Evolutionary conservation across 2,329 filamentous ascomycete species (phyloP).

Genomic region (Botrytis medusae): DNA sequence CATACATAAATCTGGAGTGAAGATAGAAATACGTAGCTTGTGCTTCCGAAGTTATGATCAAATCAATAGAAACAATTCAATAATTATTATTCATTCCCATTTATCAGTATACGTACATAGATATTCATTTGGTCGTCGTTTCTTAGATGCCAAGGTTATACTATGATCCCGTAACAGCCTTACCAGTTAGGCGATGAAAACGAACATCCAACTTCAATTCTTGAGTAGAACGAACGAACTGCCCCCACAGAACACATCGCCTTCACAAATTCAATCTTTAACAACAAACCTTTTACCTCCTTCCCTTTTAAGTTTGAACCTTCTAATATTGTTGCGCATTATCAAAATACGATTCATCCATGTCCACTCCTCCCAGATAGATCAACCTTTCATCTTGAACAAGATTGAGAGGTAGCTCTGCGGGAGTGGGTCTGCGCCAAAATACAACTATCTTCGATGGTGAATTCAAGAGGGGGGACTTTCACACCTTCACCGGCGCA

Average conservation of each 20-base stretch:
- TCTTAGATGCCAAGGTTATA: neutral
- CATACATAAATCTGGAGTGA: neutral
- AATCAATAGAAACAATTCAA: neutral
- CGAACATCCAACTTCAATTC: conserved; percentile 17
- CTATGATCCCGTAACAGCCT: neutral
- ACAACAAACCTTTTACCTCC: conserved; percentile 4
- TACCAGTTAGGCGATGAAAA: neutral
- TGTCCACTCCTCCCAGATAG: conserved; percentile 38
- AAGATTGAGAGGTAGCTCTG: conserved; percentile 41
- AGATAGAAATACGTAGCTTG: neutral
- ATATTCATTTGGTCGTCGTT: neutral
- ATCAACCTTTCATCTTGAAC: conserved; percentile 38
- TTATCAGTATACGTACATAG: neutral
- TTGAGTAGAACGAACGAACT: conserved; percentile 6
- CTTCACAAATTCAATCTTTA: conserved; percentile 16
- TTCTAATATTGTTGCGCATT: conserved; percentile 15
- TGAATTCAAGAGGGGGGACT: conserved; percentile 41
- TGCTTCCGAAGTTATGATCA: neutral
- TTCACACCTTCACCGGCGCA: conserved; percentile 42
- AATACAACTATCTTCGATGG: conserved; percentile 41
- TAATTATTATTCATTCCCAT: neutral
- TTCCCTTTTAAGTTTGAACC: neutral
- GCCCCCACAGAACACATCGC: conserved; percentile 13
- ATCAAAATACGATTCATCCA: conserved; percentile 26
- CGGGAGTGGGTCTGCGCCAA: conserved; percentile 40